Evolutionary conservation across 257 asterid species (phyloP), one percentile per base, ranked within the genome.

Genomic region (Sherardia arvensis): DNA sequence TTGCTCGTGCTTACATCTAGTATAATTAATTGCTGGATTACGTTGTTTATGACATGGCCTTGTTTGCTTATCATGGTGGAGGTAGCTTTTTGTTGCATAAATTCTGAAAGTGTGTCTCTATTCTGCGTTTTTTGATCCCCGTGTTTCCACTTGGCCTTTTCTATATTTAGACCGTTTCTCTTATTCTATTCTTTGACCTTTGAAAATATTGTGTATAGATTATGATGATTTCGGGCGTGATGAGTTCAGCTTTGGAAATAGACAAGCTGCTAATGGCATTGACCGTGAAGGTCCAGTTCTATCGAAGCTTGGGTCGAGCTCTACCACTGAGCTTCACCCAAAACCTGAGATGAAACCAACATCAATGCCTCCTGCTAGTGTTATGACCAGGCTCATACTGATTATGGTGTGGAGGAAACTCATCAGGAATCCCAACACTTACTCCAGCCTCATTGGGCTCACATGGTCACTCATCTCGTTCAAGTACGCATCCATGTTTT

Each of bases 291-390:
- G 79, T 61, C 84, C 97, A 0, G 94, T 81, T 4, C 76, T 87
- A 1, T 89, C 97, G 10, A 92, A 89, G 83, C 90, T 92, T 0
- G 95, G 97, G 1, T 90, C 94, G 0, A 87, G 94, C 77, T 89
- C 97, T 12, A 87, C 97, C 0, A 66, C 95, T 0, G 97, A 92
- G 88, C 97, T 92, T 38, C 85, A 78, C 54, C 97, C 99, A 0
- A 89, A 87, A 78, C 47, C 81, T 34, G 77, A 76, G 53, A 57
- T 64, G 28, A 79, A 79, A 69, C 67, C 79, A 2, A 29, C 81
- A 4, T 62, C 79, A 18, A 73, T 79, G 77, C 84, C 84, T 9
- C 81, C 84, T 26, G 64, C 80, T 15, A 79, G 84, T 60, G 84
- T 79, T 51, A 72, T 79, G 84, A 75, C 81, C 32, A 69, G 80